These are phyloP conservation scores for Cicer yamashitae DNA, from an alignment of 306 rosid species.

Conservation along the genomic window DNA sequence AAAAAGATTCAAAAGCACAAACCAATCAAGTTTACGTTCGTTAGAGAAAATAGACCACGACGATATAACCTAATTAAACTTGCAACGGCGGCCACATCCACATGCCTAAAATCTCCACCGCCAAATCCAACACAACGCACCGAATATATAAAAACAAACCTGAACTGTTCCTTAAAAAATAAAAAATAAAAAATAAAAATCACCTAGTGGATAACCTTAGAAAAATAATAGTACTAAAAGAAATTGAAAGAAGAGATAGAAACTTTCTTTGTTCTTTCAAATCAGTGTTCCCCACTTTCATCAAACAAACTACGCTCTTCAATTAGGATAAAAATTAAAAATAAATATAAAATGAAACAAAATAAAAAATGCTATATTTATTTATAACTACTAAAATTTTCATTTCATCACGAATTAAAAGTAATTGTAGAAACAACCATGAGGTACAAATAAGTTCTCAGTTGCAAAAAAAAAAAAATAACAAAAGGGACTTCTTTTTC, in stretches of 20 bases:
- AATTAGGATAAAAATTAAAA: neutral
- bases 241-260: neutral
- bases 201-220: slow-evolving; percentile 19
- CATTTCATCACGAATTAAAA: neutral
- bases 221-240: neutral
- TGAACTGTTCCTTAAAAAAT: slow-evolving; percentile 24
- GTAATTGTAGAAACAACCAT: slow-evolving; percentile 47
- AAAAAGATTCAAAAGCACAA: neutral
- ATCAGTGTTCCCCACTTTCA: neutral
- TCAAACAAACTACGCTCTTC: neutral
- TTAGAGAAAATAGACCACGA: neutral
- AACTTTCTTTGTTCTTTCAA: neutral
- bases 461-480: slow-evolving; percentile 44
- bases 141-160: neutral
- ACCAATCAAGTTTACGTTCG: slow-evolving; percentile 4
- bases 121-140: slow-evolving; percentile 31
- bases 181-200: neutral
- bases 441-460: slow-evolving; percentile 50
- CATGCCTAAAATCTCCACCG: slow-evolving; percentile 34
- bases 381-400: neutral
- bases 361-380: slow-evolving; percentile 7
- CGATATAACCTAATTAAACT: slow-evolving; percentile 36
- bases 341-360: neutral
- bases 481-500: neutral
- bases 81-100: slow-evolving; percentile 52